Conservation (phyloP, 164 flowering plant species). For the Hamamelis virginiana region DNA sequence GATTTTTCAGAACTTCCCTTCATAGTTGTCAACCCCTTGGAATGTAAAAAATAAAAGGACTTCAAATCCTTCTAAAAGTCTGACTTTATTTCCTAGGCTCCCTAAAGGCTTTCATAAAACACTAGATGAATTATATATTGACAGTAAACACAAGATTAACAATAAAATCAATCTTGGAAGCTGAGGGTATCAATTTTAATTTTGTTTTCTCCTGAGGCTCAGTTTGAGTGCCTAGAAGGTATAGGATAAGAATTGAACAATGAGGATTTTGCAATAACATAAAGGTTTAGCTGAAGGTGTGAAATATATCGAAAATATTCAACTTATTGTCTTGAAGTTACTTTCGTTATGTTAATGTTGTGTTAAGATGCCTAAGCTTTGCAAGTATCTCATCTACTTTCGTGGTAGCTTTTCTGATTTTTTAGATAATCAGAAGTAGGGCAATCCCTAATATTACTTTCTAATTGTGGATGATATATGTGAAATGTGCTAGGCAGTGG, state of each 20-base stretch:
- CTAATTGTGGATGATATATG: conserved; percentile 1
- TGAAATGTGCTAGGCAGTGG: conserved; percentile 69
- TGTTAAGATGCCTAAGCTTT: neutral
- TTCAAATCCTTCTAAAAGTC: neutral
- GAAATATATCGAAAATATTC: too few relatives aligned
- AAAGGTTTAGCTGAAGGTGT: too few relatives aligned
- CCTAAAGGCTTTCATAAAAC: neutral
- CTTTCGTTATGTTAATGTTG: too few relatives aligned
- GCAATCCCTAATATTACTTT: neutral
- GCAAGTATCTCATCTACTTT: neutral
- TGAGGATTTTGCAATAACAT: too few relatives aligned
- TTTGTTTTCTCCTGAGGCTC: neutral
- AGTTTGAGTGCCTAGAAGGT: too few relatives aligned
- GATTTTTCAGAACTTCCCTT: neutral
- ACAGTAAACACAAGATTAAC: too few relatives aligned
- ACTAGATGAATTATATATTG: neutral
- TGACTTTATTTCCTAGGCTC: neutral
- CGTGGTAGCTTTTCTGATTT: neutral
- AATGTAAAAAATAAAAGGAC: neutral
- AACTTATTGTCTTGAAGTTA: too few relatives aligned
- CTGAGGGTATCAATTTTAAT: neutral
- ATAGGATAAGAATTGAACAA: too few relatives aligned
- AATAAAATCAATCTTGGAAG: neutral
- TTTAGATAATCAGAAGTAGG: neutral
- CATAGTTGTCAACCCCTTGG: neutral